Percentiles rank a stretch among this genome's conserved stretches.
Conservation (phyloP, 305 asterid genomes). For the Rubia tinctorum region DNA sequence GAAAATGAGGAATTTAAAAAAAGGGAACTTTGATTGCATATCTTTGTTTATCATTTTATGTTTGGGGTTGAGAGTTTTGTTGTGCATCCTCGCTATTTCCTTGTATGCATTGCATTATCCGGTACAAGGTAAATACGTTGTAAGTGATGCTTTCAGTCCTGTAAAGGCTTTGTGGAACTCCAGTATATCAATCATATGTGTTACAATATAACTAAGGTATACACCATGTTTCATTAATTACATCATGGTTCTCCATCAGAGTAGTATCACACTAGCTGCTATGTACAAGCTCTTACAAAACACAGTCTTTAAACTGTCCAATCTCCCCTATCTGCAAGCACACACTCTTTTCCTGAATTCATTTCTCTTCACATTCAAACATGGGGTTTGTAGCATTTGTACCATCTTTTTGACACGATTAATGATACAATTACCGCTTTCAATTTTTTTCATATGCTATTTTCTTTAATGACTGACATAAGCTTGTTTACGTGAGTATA, state of each 20-base stretch:
- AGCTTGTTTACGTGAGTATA: slow-evolving; percentile 15
- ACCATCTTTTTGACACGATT: neutral
- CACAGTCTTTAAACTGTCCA: neutral
- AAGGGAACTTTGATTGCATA: no score
- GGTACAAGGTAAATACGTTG: neutral
- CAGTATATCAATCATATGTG: neutral
- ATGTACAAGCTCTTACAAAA: neutral
- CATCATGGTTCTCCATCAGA: no score
- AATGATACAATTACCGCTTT: neutral
- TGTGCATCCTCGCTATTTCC: neutral
- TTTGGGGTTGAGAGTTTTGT: neutral
- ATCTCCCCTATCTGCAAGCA: neutral
- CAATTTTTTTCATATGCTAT: slow-evolving; percentile 1
- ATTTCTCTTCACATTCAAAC: neutral
- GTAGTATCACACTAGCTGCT: neutral
- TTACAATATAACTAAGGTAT: neutral
- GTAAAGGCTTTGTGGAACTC: neutral
- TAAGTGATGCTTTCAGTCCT: neutral
- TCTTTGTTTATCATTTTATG: neutral
- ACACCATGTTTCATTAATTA: neutral
- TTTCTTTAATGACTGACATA: slow-evolving; percentile 25
- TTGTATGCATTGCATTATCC: neutral
- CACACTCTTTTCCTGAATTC: neutral
- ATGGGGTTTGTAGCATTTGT: no score
- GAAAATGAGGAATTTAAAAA: neutral